Evolutionary conservation across 225 moss, liverwort and hornwort genomes (phyloP).

Genomic region (Antitrichia curtipendula): DNA sequence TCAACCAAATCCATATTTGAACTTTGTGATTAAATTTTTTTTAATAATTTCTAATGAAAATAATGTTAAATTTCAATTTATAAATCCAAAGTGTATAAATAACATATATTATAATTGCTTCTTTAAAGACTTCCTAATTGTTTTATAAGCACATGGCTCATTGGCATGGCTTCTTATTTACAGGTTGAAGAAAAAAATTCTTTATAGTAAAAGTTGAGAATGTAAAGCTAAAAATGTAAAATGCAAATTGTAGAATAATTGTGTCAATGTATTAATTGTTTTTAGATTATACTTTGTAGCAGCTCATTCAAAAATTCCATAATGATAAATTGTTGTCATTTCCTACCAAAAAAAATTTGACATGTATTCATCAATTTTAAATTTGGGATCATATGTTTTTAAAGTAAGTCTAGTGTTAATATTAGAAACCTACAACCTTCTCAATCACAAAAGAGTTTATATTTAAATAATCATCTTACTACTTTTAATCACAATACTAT

Average conservation of each 20-base stretch:
- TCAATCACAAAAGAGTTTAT: neutral
- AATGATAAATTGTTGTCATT: fast-evolving
- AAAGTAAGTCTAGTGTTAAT: neutral
- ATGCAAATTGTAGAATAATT: neutral
- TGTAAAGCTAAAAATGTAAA: neutral
- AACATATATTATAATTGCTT: too few species aligned
- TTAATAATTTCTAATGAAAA: too few species aligned
- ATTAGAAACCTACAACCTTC: neutral
- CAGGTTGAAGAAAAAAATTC: neutral
- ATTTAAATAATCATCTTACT: neutral
- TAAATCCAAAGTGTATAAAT: too few species aligned
- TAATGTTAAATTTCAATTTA: too few species aligned
- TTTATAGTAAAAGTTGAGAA: neutral
- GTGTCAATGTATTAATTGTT: neutral
- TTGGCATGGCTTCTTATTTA: neutral
- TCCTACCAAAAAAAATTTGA: neutral
- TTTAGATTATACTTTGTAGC: neutral
- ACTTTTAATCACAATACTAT: neutral
- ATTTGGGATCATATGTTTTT: neutral
- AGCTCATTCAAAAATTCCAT: neutral
- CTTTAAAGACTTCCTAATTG: too few species aligned
- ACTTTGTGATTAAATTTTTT: too few species aligned
- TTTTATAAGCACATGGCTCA: too few species aligned
- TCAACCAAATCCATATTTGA: too few species aligned
- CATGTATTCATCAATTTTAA: neutral